Evolutionary conservation across 1,284 basidiomycete species (phyloP).

Genomic region (Cryptococcus sp.): DNA sequence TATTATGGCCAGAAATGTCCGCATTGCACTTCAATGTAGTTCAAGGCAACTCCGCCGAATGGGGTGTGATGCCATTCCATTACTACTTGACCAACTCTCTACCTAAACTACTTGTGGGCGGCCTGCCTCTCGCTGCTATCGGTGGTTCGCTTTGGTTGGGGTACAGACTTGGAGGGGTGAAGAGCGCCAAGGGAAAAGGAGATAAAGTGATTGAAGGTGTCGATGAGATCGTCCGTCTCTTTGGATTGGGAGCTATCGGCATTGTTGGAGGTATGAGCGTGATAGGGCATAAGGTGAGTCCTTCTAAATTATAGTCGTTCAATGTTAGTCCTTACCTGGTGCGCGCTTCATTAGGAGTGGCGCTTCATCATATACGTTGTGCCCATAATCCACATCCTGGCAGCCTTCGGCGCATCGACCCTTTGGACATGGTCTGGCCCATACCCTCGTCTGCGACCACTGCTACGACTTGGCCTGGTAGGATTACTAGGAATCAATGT

Average conservation of each 20-base stretch:
- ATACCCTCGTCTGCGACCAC: constrained; percentile 10
- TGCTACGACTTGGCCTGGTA: constrained; percentile 49
- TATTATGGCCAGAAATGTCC: constrained; percentile 84
- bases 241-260: constrained; percentile 56
- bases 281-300: constrained; percentile 70
- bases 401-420: constrained; percentile 61
- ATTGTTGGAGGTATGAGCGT: constrained; percentile 71
- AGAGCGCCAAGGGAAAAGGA: neutral
- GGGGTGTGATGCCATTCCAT: constrained; percentile 80
- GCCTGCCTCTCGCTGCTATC: constrained; percentile 60
- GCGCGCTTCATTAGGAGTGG: constrained; percentile 65
- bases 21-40: constrained; percentile 84
- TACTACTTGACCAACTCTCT: constrained; percentile 71
- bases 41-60: constrained; percentile 81
- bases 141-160: neutral
- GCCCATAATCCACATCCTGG: constrained; percentile 77
- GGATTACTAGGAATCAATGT: constrained; percentile 60
- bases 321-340: neutral
- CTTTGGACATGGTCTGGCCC: constrained; percentile 13
- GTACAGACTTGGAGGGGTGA: neutral
- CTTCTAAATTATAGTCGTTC: neutral
- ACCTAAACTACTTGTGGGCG: constrained; percentile 74
- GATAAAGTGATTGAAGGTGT: constrained; percentile 5
- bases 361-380: constrained; percentile 88
- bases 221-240: constrained; percentile 18